Base-by-base conservation (phyloP, 2,329 filamentous ascomycete genomes). In the Hypocrella siamensis region DNA sequence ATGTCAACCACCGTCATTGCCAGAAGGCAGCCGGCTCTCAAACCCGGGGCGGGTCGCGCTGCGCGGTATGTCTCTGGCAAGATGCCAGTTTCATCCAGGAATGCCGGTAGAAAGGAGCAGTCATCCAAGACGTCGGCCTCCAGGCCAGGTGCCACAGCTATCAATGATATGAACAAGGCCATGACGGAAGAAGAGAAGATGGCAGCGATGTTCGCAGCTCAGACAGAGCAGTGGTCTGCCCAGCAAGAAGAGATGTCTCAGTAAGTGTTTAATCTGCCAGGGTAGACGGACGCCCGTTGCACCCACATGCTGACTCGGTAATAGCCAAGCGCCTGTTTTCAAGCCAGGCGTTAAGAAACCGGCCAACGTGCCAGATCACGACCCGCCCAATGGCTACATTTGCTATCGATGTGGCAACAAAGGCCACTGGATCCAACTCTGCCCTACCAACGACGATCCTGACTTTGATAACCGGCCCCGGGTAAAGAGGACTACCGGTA, bases 361-460 rank as follows among this genome's bases (percentile, higher is more conserved):
- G 4, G 65, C 70, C 35, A 81, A 82, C 41, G 80, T 93, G 18
- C 90, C 90, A 4, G 86, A 93, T 45, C 86, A 93, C 48, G 84
- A 90, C 28, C 86, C 90, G 3, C 90, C 90, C 1, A 79, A 81
- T 32, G 86, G 86, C 32, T 98, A 98, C 54, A 79, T 94, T 38
- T 98, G 90, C 59, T 93, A 94, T 52, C 79, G 90, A 31, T 98
- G 90, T 56, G 81, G 85, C 38, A 80, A 94, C 54, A 94, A 94
- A 60, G 90, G 86, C n/a, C 90, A 98, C 54, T 98, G 88, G 88
- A 98, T 98, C 40, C 88, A 96, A 58, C 73, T 83, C 32, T 98
- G 90, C 49, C 90, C 90, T 6, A 98, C 88, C n/a, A 98, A 98
- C 53, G 84, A 93, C 52, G 86, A 98, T 43, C 88, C 90, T 3